These are phyloP conservation scores for Calendula officinalis DNA, from an alignment of 129 eudicot genomes.

Conservation along the genomic window DNA sequence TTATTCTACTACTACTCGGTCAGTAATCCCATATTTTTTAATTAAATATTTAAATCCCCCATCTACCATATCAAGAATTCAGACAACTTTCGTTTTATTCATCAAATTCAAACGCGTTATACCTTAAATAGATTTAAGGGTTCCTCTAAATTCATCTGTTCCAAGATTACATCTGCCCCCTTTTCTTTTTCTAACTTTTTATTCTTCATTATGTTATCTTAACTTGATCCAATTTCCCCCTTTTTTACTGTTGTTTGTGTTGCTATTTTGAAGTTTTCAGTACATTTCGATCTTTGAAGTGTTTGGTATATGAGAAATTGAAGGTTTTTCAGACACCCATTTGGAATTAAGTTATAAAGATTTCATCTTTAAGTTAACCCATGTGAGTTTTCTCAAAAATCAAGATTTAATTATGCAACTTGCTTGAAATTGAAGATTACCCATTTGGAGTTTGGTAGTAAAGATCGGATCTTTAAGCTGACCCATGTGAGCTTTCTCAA, in stretches of 20 bases:
- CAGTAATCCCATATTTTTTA: conserved; percentile 13
- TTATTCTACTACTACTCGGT: neutral
- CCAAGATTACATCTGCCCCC: neutral
- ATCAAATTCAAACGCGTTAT: conserved; percentile 17
- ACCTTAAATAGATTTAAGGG: conserved; percentile 15
- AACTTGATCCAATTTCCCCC: neutral
- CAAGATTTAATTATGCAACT: neutral
- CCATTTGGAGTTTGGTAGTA: too few species aligned
- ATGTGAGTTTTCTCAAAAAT: conserved; percentile 7
- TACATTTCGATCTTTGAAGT: neutral
- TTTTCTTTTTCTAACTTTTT: too few species aligned
- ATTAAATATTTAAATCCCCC: neutral
- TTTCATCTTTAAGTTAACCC: conserved; percentile 22
- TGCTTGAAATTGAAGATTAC: conserved; percentile 1
- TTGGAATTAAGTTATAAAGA: conserved; percentile 22
- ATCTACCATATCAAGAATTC: conserved; percentile 8
- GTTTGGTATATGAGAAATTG: neutral
- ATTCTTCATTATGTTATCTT: conserved; percentile 5
- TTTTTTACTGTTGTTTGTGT: neutral
- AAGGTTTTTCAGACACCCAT: conserved; percentile 28
- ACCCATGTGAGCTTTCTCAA: neutral
- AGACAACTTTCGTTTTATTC: neutral
- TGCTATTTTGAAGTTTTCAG: neutral
- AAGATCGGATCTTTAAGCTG: too few species aligned
- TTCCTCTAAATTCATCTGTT: neutral